Evolutionary conservation across 225 moss, liverwort and hornwort species (phyloP).

Genomic region (Neckera pumila): DNA sequence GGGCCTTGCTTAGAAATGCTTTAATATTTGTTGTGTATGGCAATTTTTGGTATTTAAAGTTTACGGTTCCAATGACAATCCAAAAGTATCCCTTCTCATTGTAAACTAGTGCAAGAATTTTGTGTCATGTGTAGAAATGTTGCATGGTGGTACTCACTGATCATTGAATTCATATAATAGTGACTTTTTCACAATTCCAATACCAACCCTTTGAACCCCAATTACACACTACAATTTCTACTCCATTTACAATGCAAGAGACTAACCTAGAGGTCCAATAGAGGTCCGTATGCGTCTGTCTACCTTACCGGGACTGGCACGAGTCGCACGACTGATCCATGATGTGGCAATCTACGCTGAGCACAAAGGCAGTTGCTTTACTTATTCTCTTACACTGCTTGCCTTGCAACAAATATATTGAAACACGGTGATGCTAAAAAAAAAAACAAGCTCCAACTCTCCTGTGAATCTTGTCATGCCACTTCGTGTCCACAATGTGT

Average conservation of each 20-base stretch:
- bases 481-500: not conserved
- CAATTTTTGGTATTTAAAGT: not conserved
- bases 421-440: not conserved
- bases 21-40: not conserved
- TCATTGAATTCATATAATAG: not conserved
- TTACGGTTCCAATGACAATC: not conserved
- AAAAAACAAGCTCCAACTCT: not conserved
- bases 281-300: not conserved
- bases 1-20: not conserved
- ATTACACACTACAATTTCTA: not conserved
- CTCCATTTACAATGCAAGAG: not conserved
- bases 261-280: not conserved
- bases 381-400: not conserved
- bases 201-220: not conserved
- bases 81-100: not conserved
- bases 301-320: not conserved
- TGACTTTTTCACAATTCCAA: not conserved
- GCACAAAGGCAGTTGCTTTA: not conserved
- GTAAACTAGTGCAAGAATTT: not conserved
- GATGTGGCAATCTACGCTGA: not conserved
- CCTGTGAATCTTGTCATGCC: not conserved
- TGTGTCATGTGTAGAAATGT: too few relatives aligned
- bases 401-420: not conserved
- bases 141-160: not conserved
- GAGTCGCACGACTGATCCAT: not conserved